Conservation (phyloP, 805 yeast genomes). For the Spathaspora boniae region DNA sequence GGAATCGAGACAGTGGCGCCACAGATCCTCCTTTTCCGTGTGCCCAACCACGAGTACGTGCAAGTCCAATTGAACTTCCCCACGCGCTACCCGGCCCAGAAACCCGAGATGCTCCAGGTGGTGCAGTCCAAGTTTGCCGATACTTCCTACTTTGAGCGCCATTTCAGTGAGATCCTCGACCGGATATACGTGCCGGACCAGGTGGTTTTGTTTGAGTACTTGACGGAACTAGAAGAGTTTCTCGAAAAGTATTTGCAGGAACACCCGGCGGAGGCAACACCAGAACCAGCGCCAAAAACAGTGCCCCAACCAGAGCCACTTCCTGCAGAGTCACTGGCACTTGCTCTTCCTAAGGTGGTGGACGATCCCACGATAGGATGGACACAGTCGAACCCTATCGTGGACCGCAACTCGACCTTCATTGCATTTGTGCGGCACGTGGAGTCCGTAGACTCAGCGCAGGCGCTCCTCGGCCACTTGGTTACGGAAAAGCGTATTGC, state of each 20-base stretch:
- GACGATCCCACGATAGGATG: slow-evolving; percentile 64
- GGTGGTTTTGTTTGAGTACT: slow-evolving; percentile 78
- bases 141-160: slow-evolving; percentile 37
- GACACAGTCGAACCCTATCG: slow-evolving; percentile 71
- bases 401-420: slow-evolving; percentile 83
- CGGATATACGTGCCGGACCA: slow-evolving; percentile 54
- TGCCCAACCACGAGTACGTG: slow-evolving; percentile 63
- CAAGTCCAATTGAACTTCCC: slow-evolving; percentile 72
- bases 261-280: too few species aligned
- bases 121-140: slow-evolving; percentile 39
- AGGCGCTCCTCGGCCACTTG: slow-evolving; percentile 46
- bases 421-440: slow-evolving; percentile 71
- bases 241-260: slow-evolving; percentile 29
- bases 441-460: slow-evolving; percentile 64
- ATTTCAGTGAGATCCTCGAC: slow-evolving; percentile 50
- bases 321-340: slow-evolving; percentile 23
- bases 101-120: slow-evolving; percentile 65
- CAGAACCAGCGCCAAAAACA: slow-evolving; percentile 6
- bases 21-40: slow-evolving; percentile 42
- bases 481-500: slow-evolving; percentile 63
- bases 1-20: slow-evolving; percentile 41
- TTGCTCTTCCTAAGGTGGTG: neutral
- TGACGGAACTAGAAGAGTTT: slow-evolving; percentile 58
- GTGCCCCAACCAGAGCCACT: slow-evolving; percentile 44
- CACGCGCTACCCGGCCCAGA: slow-evolving; percentile 57